These are phyloP conservation scores for Aulographum hederae DNA, from an alignment of 2,329 filamentous ascomycete species.

Conservation along the genomic window DNA sequence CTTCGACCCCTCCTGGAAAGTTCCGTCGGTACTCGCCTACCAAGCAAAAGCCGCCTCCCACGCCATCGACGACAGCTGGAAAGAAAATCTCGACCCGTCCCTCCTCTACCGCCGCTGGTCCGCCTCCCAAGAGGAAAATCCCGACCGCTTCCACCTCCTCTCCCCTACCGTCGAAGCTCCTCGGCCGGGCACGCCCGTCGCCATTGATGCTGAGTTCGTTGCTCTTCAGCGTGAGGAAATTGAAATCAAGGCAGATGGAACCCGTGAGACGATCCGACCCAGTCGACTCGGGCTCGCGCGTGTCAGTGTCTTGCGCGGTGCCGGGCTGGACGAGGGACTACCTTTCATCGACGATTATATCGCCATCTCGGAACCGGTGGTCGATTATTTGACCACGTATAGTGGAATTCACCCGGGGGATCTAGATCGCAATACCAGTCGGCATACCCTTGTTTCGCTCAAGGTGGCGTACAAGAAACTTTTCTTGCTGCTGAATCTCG, in stretches of 20 bases:
- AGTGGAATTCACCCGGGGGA: conserved; percentile 81
- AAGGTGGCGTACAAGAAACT: conserved; percentile 96
- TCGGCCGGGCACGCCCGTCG: conserved; percentile 55
- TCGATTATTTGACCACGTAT: conserved; percentile 89
- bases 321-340: conserved; percentile 57
- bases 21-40: conserved; percentile 73
- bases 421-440: conserved; percentile 58
- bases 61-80: conserved; percentile 73
- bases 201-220: conserved; percentile 93
- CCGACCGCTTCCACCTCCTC: conserved; percentile 42
- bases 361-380: conserved; percentile 70
- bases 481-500: conserved; percentile 88
- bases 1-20: conserved; percentile 85
- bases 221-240: conserved; percentile 84
- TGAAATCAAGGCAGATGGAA: conserved; percentile 87
- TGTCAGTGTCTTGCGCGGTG: conserved; percentile 72
- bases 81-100: conserved; percentile 62
- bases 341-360: conserved; percentile 98
- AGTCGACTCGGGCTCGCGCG: conserved; percentile 83
- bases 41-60: conserved; percentile 71
- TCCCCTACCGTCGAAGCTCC: conserved; percentile 44
- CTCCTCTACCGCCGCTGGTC: conserved; percentile 62
- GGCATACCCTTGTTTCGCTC: conserved; percentile 67
- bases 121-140: conserved; percentile 24
- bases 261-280: conserved; percentile 78